A percentile compares a stretch with the other conserved stretches of the same genome.
These are phyloP conservation scores for Fusarium proliferatum DNA, from an alignment of 2,329 filamentous ascomycete genomes.

Conservation along the genomic window DNA sequence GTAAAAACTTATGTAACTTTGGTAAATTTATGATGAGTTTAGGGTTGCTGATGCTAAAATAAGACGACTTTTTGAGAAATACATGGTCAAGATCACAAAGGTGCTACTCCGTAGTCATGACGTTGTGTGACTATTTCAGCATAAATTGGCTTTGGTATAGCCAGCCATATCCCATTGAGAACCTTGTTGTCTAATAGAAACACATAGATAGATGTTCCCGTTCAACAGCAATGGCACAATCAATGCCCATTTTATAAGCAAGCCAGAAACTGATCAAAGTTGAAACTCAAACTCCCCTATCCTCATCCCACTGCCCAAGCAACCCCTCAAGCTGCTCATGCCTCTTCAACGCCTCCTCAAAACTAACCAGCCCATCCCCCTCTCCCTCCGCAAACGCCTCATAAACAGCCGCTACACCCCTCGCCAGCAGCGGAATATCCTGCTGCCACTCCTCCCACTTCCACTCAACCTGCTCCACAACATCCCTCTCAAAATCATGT, in stretches of 20 bases:
- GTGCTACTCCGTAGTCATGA: neutral
- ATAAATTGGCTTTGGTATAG: neutral
- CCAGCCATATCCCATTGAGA: neutral
- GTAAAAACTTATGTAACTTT: fast-evolving
- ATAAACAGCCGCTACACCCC: slow-evolving; percentile 66
- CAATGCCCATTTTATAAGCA: neutral
- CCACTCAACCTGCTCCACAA: slow-evolving; percentile 57
- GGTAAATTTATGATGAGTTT: fast-evolving
- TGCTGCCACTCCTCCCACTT: slow-evolving; percentile 60
- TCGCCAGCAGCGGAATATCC: slow-evolving; percentile 55
- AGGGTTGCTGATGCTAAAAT: fast-evolving
- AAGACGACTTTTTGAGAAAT: fast-evolving
- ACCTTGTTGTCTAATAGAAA: neutral
- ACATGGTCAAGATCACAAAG: neutral
- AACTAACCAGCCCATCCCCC: slow-evolving; percentile 47
- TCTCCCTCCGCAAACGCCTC: slow-evolving; percentile 60
- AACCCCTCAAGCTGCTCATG: slow-evolving; percentile 58
- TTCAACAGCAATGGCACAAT: neutral
- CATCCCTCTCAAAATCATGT: slow-evolving; percentile 60
- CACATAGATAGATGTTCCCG: too few species aligned
- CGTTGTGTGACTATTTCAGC: neutral
- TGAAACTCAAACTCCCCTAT: neutral
- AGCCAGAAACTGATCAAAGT: neutral
- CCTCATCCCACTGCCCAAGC: slow-evolving; percentile 34
- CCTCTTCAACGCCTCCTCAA: slow-evolving; percentile 57